Base-by-base conservation (phyloP, 1,139 yeast species). In the Saccharomyces hybrid region DNA sequence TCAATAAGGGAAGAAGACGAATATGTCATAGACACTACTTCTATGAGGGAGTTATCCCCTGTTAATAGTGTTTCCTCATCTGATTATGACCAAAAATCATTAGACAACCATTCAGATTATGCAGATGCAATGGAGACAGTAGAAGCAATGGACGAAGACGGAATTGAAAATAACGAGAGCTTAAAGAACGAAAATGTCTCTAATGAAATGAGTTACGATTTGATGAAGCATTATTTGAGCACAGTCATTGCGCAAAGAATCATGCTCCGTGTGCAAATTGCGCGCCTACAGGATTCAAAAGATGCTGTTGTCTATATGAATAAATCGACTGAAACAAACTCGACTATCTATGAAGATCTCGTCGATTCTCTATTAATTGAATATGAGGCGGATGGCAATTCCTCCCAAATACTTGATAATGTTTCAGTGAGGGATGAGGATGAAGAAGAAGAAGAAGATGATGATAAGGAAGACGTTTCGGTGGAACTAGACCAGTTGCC, bases 1-100 rank as follows among this genome's bases (percentile, higher is more conserved):
- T 57, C 70, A 11, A 63, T 64, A 16, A 55, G 53, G 38, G 67
- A 64, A 50, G 68, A 64, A 46, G 65, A 64, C 42, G 64, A 62
- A 27, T 62, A 63, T 51, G 59, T 58, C 8, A 59, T 58, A 14
- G 61, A 64, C 49, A 58, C 62, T 8, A 52, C 49, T 28, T 51
- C 50, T 16, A 38, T 38, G 44, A 38, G 44, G 11, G 44, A 16
- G 3, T 38, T 38, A 38, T 38, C 44, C 13, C 44, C 44, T 1
- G 44, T 38, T 38, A 38, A 38, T 16, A 38, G 44, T 8, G 44
- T 38, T 38, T 38, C 44, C 44, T 38, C 44, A 38, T 38, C 44
- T 8, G 44, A 38, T 4, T 38, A 38, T 38, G 25, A 38, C n/a
- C 9, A 13, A 16, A 11, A 38, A 8, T 38, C 44, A 38, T 38